Evolutionary conservation across 345 rosid species (phyloP), one percentile per base, ranked within the genome.

Genomic region (Boechera stricta): DNA sequence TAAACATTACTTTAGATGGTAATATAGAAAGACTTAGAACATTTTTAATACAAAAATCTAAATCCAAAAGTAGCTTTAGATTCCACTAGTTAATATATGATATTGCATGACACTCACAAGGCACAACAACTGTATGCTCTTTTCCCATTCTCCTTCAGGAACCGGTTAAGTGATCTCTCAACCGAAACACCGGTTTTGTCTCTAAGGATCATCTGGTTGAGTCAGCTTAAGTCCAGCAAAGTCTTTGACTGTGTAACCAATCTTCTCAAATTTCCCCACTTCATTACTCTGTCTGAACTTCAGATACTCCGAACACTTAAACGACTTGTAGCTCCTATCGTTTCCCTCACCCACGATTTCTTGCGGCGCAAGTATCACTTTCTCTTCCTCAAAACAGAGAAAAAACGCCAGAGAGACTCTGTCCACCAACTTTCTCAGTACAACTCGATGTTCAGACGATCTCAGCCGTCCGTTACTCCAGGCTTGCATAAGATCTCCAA

Each of bases 401-500:
- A 90, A 88, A 83, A 88, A 88, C 28, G 92, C 89, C n/a, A 90
- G 78, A 7, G 92, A 90, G 21, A 77, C 81, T 53, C 92, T 85
- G 74, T 85, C 86, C 49, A 65, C 81, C 1, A 44, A 49, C 44
- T 71, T 79, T 58, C 69, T 85, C 64, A 91, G 70, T 48, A 91
- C 81, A 60, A 91, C 95, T 11, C 89, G 73, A 73, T 91, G 97
- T 70, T 90, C 89, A 1, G 93, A 88, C 21, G 93, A 92, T 69
- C 93, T 85, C 74, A 91, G 64, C 73, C 68, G 58, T 5, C 85
- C 93, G 38, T 90, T 90, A 83, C 89, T 92, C 93, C 97, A 90
- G 39, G 95, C 93, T 72, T 91, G 88, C 95, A 91, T 71, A 71
- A 88, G 79, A 79, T 91, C 95, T 39, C 90, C 93, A 67, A 89